Conservation (phyloP, 1,139 yeast genomes). For the Hyphopichia pseudoburtonii region DNA sequence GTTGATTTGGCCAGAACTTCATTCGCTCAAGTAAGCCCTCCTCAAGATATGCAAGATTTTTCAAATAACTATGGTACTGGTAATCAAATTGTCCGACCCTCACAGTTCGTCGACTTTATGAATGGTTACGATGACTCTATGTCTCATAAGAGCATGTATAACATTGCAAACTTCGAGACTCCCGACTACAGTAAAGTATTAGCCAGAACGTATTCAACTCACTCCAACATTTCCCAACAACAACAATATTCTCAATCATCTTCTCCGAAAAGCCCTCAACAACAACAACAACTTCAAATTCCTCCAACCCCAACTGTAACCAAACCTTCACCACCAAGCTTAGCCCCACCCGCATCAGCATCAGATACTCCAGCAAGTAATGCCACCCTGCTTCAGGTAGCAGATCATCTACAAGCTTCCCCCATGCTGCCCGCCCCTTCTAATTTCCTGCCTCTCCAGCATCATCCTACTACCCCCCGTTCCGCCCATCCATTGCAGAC, state of each 20-base stretch:
- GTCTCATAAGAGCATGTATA: conserved; percentile 17
- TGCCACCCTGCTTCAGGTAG: neutral
- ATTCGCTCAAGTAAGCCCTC: conserved; percentile 69
- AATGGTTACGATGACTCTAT: conserved; percentile 32
- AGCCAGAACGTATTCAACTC: conserved; percentile 33
- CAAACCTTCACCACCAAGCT: neutral
- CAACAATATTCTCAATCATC: conserved; percentile 3
- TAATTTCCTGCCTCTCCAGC: neutral
- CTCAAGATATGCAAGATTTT: conserved; percentile 58
- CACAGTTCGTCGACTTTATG: conserved; percentile 44
- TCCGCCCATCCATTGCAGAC: conserved; percentile 1
- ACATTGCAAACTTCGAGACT: conserved; percentile 30
- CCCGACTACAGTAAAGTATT: conserved; percentile 39
- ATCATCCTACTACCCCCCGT: conserved; percentile 2
- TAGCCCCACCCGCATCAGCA: conserved; percentile 1
- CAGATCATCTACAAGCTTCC: neutral
- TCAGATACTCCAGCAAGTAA: neutral
- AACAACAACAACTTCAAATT: conserved; percentile 1
- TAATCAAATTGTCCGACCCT: conserved; percentile 56
- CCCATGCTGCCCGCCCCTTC: neutral
- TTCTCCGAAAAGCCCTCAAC: conserved; percentile 6
- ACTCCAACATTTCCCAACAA: conserved; percentile 12
- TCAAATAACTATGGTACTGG: conserved; percentile 67
- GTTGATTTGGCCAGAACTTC: conserved; percentile 69
- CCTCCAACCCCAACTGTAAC: conserved; percentile 4